A percentile compares a stretch with the other conserved stretches of the same genome.
These are phyloP conservation scores for Boletus sp. DNA, from an alignment of 1,284 basidiomycete genomes.

Conservation along the genomic window DNA sequence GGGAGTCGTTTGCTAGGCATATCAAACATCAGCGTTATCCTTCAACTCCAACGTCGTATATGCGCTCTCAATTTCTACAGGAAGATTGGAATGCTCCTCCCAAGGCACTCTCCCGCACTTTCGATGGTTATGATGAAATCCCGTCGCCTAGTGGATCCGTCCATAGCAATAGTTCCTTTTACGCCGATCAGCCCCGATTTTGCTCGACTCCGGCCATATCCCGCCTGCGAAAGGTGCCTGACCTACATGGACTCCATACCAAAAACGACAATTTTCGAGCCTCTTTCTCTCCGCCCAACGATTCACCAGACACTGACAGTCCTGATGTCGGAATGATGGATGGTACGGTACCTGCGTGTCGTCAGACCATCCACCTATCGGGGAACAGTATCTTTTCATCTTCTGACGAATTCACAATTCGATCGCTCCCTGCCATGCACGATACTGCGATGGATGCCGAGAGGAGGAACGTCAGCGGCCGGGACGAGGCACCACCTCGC, in stretches of 20 bases:
- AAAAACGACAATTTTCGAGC: background rate
- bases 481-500: background rate
- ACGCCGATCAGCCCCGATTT: constrained; percentile 20
- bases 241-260: background rate
- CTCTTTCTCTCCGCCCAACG: background rate
- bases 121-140: background rate
- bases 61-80: constrained; percentile 20
- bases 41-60: constrained; percentile 28
- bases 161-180: constrained; percentile 16
- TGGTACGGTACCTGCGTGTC: background rate
- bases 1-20: constrained; percentile 1
- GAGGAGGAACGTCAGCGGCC: background rate
- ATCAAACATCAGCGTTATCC: constrained; percentile 19
- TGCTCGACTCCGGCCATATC: constrained; percentile 23
- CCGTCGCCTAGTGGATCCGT: constrained; percentile 5
- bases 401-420: constrained; percentile 28
- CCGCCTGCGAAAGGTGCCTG: constrained; percentile 3
- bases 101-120: constrained; percentile 1
- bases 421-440: background rate
- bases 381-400: constrained; percentile 32
- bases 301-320: background rate
- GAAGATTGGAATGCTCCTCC: constrained; percentile 15
- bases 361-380: constrained; percentile 21
- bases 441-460: no score
- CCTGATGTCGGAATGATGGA: constrained; percentile 23